Evolutionary conservation across 805 yeast genomes (phyloP).

Genomic region (Hanseniaspora guilliermondii): DNA sequence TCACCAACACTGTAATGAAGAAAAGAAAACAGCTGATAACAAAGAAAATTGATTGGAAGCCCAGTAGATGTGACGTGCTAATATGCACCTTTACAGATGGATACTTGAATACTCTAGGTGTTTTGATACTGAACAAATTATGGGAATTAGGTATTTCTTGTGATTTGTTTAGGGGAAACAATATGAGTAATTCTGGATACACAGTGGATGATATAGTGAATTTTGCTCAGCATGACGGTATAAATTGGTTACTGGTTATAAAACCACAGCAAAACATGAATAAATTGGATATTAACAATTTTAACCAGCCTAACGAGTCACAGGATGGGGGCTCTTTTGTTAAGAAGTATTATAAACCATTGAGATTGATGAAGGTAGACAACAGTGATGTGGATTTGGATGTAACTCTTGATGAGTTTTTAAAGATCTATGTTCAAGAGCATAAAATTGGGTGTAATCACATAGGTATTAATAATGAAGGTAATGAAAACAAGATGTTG

Average conservation of each 20-base stretch:
- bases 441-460: background rate
- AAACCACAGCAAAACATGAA: conserved; percentile 45
- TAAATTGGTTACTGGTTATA: conserved; percentile 63
- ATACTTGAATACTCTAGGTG: conserved; percentile 46
- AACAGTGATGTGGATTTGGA: conserved; percentile 51
- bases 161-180: conserved; percentile 40
- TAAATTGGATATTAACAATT: conserved; percentile 14
- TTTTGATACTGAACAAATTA: conserved; percentile 46
- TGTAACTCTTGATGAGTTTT: conserved; percentile 55
- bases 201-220: conserved; percentile 53
- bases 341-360: conserved; percentile 56
- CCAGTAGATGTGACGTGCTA: conserved; percentile 67
- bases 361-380: conserved; percentile 54
- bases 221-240: conserved; percentile 56
- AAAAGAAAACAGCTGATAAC: conserved; percentile 29
- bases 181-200: conserved; percentile 22
- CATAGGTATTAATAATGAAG: background rate
- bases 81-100: conserved; percentile 55
- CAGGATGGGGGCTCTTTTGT: conserved; percentile 1
- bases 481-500: background rate
- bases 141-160: conserved; percentile 77
- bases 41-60: conserved; percentile 35
- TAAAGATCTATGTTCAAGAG: conserved; percentile 30
- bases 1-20: conserved; percentile 26
- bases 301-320: conserved; percentile 6